Percentiles rank a stretch among this genome's conserved stretches.
These are phyloP conservation scores for Phytopythium helicoides DNA, from an alignment of 352 stramenopile genomes.

Conservation along the genomic window DNA sequence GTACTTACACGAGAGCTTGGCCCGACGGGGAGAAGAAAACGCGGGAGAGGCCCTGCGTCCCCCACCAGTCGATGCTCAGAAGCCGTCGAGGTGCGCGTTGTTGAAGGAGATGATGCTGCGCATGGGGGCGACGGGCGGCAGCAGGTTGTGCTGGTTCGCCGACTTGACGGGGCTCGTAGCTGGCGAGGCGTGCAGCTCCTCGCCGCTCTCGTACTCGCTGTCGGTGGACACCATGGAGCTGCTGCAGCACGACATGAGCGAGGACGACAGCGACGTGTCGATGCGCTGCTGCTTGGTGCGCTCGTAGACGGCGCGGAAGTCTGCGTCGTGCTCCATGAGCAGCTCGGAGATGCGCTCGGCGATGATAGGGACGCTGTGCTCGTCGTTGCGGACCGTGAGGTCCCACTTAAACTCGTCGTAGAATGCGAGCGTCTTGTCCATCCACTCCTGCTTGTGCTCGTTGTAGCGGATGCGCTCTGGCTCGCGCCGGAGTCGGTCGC, in stretches of 20 bases:
- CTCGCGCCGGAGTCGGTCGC: constrained; percentile 51
- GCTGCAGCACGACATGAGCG: constrained; percentile 23
- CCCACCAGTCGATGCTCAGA: not conserved
- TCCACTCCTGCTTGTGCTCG: constrained; percentile 84
- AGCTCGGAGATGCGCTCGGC: constrained; percentile 48
- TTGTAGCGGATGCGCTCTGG: constrained; percentile 76
- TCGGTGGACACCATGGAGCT: constrained; percentile 64
- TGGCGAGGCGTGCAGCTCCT: constrained; percentile 20
- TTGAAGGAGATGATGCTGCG: constrained; percentile 77
- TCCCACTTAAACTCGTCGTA: constrained; percentile 84
- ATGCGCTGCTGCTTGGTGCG: constrained; percentile 36
- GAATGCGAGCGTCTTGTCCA: constrained; percentile 79
- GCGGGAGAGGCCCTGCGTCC: not conserved
- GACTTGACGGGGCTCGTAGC: not conserved
- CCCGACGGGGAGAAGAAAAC: not conserved
- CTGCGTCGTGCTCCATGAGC: constrained; percentile 52
- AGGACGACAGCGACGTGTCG: constrained; percentile 10
- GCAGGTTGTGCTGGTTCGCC: not conserved
- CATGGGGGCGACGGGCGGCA: constrained; percentile 1
- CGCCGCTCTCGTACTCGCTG: constrained; percentile 61
- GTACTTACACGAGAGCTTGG: not conserved
- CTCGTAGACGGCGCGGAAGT: constrained; percentile 62
- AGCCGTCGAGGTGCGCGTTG: constrained; percentile 20
- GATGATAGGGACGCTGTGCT: constrained; percentile 47
- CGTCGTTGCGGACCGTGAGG: constrained; percentile 65